Evolutionary conservation across 75 land plant genomes (phyloP).

Genomic region (Pseudotsuga menziesii): DNA sequence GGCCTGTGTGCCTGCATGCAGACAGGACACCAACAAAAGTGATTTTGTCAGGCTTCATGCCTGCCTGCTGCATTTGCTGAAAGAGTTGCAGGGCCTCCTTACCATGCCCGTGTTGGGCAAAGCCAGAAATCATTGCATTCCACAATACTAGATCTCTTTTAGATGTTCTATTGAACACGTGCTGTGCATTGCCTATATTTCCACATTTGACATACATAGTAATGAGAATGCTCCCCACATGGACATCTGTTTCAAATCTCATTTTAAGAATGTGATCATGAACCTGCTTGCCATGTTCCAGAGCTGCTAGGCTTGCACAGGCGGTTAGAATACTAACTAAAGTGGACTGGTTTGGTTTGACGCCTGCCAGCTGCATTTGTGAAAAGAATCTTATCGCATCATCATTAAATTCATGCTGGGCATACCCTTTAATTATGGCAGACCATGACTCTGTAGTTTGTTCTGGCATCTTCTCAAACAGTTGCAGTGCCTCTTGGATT

Average conservation of each 20-base stretch:
- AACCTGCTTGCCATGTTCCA: slow-evolving; percentile 13
- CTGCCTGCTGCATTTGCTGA: slow-evolving; percentile 13
- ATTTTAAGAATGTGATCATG: slow-evolving; percentile 6
- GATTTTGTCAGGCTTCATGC: slow-evolving; percentile 12
- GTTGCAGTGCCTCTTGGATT: slow-evolving; percentile 11
- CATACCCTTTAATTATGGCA: slow-evolving; percentile 15
- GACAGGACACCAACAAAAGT: slow-evolving; percentile 13
- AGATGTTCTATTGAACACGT: slow-evolving; percentile 10
- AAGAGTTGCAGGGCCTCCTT: slow-evolving; percentile 15
- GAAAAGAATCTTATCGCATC: slow-evolving; percentile 19
- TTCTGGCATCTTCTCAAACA: slow-evolving; percentile 7
- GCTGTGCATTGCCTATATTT: slow-evolving; percentile 8
- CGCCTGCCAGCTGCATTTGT: slow-evolving; percentile 24
- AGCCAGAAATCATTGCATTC: slow-evolving; percentile 25
- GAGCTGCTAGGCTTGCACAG: slow-evolving; percentile 8
- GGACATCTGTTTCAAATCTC: slow-evolving; percentile 1
- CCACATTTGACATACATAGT: slow-evolving; percentile 24
- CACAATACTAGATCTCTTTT: slow-evolving; percentile 10
- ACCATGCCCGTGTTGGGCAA: slow-evolving; percentile 15
- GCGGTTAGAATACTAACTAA: slow-evolving; percentile 13
- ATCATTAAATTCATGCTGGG: not conserved
- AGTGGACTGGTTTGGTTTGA: slow-evolving; percentile 20
- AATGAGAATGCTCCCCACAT: slow-evolving; percentile 19
- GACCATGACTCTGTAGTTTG: slow-evolving; percentile 13
- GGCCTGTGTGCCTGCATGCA: slow-evolving; percentile 21